Percentiles rank a stretch among this genome's conserved stretches.
Evolutionary conservation across 768 basidiomycete species (phyloP).

Genomic region (Coprinopsis strossmayeri): DNA sequence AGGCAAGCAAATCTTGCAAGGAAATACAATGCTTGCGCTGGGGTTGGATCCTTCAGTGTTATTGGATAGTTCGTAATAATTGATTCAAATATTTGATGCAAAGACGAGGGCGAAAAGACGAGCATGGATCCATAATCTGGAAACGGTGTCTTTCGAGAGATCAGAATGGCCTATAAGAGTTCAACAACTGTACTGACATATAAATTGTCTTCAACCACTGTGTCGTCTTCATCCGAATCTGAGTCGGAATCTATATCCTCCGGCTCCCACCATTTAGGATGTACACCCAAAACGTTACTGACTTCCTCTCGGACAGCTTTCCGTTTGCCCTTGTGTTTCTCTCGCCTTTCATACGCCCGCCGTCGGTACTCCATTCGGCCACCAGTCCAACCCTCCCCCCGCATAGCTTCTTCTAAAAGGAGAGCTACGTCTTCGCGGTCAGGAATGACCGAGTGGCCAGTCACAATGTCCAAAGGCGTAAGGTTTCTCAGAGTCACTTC

Average conservation of each 20-base stretch:
- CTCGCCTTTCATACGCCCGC: constrained; percentile 48
- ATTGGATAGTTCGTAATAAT: constrained; percentile 74
- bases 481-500: constrained; percentile 70
- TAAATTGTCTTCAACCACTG: constrained; percentile 42
- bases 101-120: constrained; percentile 77
- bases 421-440: constrained; percentile 82
- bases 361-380: constrained; percentile 70
- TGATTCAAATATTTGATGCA: constrained; percentile 76
- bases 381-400: constrained; percentile 75
- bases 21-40: constrained; percentile 89
- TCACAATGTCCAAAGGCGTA: constrained; percentile 85
- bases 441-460: constrained; percentile 73
- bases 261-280: constrained; percentile 60
- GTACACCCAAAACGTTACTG: constrained; percentile 47
- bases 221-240: constrained; percentile 42
- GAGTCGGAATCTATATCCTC: constrained; percentile 37
- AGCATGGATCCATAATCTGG: constrained; percentile 84
- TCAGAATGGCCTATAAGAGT: constrained; percentile 8
- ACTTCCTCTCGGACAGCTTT: constrained; percentile 54
- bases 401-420: constrained; percentile 87
- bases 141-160: constrained; percentile 54
- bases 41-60: constrained; percentile 67
- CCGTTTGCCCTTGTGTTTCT: constrained; percentile 46
- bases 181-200: constrained; percentile 31
- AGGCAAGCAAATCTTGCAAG: constrained; percentile 89